Percentiles rank a stretch among this genome's conserved stretches.
These are phyloP conservation scores for Apiosordaria backusii DNA, from an alignment of 495 filamentous ascomycete genomes.

Conservation along the genomic window DNA sequence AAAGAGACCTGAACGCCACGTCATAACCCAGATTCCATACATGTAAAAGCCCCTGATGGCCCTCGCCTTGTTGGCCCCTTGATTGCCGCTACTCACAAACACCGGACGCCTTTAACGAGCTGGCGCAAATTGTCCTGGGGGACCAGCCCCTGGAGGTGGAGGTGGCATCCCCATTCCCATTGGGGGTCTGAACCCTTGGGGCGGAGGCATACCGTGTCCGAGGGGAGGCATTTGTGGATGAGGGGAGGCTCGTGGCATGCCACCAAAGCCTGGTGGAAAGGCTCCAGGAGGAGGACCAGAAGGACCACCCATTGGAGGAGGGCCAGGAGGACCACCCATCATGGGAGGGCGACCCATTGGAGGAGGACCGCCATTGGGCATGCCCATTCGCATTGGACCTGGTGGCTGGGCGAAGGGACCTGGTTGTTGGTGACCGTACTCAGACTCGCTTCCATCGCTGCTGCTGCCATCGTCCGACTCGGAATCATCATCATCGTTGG, in stretches of 20 bases:
- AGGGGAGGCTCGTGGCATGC: neutral
- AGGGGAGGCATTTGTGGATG: neutral
- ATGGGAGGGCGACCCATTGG: neutral
- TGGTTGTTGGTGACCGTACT: neutral
- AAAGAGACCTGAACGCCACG: neutral
- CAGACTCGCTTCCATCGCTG: slow-evolving; percentile 1
- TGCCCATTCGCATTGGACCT: neutral
- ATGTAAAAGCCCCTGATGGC: neutral
- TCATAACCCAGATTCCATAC: neutral
- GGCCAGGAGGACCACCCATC: neutral
- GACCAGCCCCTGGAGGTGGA: neutral
- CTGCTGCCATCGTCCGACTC: slow-evolving; percentile 7
- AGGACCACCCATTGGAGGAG: neutral
- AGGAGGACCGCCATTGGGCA: neutral
- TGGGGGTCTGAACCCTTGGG: neutral
- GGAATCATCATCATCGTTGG: neutral
- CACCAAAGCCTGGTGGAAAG: neutral
- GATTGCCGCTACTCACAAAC: neutral
- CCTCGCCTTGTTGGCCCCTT: neutral
- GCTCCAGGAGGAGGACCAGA: neutral
- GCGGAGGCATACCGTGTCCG: neutral
- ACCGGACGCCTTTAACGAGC: neutral
- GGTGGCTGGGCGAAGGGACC: neutral
- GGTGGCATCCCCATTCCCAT: neutral
- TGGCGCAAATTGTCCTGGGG: neutral